Evolutionary conservation across 2,329 filamentous ascomycete genomes (phyloP).

Genomic region (Ascochyta pisi): DNA sequence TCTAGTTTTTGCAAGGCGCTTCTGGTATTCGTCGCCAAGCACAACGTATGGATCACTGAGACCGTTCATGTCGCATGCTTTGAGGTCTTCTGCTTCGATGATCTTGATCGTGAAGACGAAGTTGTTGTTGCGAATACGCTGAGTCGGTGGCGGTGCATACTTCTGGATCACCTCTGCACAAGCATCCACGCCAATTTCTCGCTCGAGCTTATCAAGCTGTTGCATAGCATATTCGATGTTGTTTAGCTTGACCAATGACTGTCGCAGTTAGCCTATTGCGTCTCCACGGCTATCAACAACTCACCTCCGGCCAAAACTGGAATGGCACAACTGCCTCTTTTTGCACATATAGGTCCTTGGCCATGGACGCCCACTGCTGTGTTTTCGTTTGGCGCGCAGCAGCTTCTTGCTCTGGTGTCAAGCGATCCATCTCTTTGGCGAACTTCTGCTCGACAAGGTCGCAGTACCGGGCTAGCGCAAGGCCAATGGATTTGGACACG

Average conservation of each 20-base stretch:
- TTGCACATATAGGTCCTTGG: constrained; percentile 89
- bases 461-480: constrained; percentile 86
- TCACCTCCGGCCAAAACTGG: constrained; percentile 91
- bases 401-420: constrained; percentile 85
- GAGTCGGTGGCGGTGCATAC: constrained; percentile 74
- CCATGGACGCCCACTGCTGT: constrained; percentile 91
- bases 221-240: constrained; percentile 95
- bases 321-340: constrained; percentile 96
- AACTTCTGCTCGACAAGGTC: constrained; percentile 89
- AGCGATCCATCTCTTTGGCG: constrained; percentile 87
- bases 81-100: constrained; percentile 95
- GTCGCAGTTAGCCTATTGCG: constrained; percentile 7
- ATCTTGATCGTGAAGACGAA: constrained; percentile 99
- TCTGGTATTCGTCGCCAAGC: constrained; percentile 95
- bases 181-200: constrained; percentile 86
- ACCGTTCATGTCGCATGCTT: constrained; percentile 95
- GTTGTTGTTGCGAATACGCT: constrained; percentile 74
- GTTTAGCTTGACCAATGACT: constrained; percentile 98
- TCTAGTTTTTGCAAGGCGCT: constrained; percentile 91
- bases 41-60: constrained; percentile 97
- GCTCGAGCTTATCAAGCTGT: constrained; percentile 89
- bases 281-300: constrained; percentile 26
- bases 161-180: constrained; percentile 83
- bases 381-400: constrained; percentile 80
- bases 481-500: constrained; percentile 81